Evolutionary conservation across 306 rosid species (phyloP).

Genomic region (Albizia julibrissin): DNA sequence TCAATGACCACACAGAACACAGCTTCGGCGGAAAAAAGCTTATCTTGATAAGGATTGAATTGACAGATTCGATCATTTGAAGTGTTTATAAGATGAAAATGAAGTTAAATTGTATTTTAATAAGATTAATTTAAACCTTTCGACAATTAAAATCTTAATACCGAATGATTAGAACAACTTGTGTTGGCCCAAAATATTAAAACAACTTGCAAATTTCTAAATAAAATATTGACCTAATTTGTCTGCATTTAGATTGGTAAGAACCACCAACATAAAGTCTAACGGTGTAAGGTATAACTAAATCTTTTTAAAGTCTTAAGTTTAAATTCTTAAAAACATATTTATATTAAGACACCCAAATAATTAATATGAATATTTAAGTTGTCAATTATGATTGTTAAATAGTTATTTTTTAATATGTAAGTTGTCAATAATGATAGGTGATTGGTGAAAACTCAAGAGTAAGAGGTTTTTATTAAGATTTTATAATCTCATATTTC

Average conservation of each 20-base stretch:
- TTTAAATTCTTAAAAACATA: too few relatives aligned
- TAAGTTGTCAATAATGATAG: too few relatives aligned
- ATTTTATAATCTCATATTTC: too few relatives aligned
- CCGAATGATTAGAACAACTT: background rate
- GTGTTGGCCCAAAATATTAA: background rate
- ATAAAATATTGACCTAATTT: background rate
- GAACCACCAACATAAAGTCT: too few relatives aligned
- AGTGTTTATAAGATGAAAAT: background rate
- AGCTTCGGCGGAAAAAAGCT: background rate
- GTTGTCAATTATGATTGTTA: too few relatives aligned
- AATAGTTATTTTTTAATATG: too few relatives aligned
- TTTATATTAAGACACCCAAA: accelerated
- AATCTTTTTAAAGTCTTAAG: accelerated
- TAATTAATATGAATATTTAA: too few relatives aligned
- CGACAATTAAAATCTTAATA: background rate
- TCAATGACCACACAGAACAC: background rate
- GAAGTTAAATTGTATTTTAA: background rate
- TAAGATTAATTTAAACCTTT: background rate
- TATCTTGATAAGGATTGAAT: background rate
- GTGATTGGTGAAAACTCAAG: too few relatives aligned
- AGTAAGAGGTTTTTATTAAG: too few relatives aligned
- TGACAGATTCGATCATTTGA: background rate
- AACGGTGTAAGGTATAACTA: too few relatives aligned
- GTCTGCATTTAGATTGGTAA: background rate
- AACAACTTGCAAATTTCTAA: background rate